phyloP scores from a whole-genome alignment of 164 flowering plant species.

The Berberis vulgaris region DNA sequence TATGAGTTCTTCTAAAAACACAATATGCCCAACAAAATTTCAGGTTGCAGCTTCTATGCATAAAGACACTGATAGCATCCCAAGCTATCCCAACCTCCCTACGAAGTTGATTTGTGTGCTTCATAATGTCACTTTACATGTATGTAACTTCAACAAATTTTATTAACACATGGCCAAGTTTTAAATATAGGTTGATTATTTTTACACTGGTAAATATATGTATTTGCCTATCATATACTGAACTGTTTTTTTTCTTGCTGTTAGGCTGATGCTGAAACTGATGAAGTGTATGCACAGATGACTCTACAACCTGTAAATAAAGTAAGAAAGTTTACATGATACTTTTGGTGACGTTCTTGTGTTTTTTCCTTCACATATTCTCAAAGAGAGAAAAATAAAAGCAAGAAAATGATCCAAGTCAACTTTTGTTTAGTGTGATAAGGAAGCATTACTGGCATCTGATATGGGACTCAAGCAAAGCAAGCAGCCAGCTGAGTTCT shows the following conservation, averaged over 20 bases:
- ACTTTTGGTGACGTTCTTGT: no score
- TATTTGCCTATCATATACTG: neutral
- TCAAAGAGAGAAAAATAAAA: neutral
- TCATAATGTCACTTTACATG: constrained; percentile 86
- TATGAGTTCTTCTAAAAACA: no score
- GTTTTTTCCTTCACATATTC: neutral
- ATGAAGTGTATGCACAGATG: constrained; percentile 99
- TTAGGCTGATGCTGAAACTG: constrained; percentile 98
- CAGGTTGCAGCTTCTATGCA: constrained; percentile 99
- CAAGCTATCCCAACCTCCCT: constrained; percentile 86
- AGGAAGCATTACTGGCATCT: constrained; percentile 79
- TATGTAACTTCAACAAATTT: constrained; percentile 18
- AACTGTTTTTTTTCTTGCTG: neutral
- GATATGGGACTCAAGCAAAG: constrained; percentile 71
- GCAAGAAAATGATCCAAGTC: no score
- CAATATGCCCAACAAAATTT: neutral
- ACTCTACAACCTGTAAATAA: constrained; percentile 92
- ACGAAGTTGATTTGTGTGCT: constrained; percentile 86
- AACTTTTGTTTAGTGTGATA: constrained; percentile 51
- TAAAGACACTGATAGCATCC: constrained; percentile 83
- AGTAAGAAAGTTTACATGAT: constrained; percentile 26
- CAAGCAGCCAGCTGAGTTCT: constrained; percentile 84
- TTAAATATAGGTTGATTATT: neutral
- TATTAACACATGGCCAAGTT: neutral
- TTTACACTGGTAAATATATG: neutral